Percentiles rank a stretch among this genome's conserved stretches.
Evolutionary conservation across 495 filamentous ascomycete species (phyloP).

Genomic region (Cladorrhinum samala): DNA sequence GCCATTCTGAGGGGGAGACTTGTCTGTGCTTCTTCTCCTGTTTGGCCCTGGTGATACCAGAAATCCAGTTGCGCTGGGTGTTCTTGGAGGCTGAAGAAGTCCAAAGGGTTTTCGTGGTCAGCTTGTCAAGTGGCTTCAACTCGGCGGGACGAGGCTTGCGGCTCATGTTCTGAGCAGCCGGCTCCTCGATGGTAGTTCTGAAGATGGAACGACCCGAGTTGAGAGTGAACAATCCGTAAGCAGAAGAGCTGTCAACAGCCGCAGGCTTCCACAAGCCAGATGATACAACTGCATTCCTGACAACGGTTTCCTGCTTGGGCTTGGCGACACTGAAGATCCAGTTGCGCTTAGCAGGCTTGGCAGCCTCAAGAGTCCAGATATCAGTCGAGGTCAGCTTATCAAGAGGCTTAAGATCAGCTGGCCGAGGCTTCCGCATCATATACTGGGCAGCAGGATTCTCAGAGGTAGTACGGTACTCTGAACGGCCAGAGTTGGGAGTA

Average conservation of each 20-base stretch:
- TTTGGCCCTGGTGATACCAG: neutral
- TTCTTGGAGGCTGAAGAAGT: neutral
- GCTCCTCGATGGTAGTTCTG: slow-evolving; percentile 26
- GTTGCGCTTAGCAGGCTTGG: slow-evolving; percentile 1
- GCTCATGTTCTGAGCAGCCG: slow-evolving; percentile 22
- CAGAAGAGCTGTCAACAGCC: slow-evolving; percentile 13
- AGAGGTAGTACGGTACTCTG: slow-evolving; percentile 23
- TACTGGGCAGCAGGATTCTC: slow-evolving; percentile 26
- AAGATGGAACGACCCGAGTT: slow-evolving; percentile 9
- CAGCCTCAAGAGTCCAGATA: slow-evolving; percentile 19
- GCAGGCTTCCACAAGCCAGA: slow-evolving; percentile 1
- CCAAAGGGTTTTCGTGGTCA: slow-evolving; percentile 29
- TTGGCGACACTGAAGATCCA: neutral
- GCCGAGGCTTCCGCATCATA: slow-evolving; percentile 16
- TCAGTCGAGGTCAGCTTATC: slow-evolving; percentile 20
- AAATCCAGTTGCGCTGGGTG: neutral
- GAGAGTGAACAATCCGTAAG: slow-evolving; percentile 3
- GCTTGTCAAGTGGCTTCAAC: slow-evolving; percentile 14
- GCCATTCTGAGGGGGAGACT: slow-evolving; percentile 20
- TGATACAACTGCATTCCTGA: neutral
- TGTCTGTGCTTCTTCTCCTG: slow-evolving; percentile 1
- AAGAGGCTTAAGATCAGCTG: slow-evolving; percentile 13
- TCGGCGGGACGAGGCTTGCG: slow-evolving; percentile 10
- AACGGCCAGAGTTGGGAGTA: neutral
- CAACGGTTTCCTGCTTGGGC: slow-evolving; percentile 5